Conservation (phyloP, 2,329 filamentous ascomycete species). For the Fusarium decemcellulare region DNA sequence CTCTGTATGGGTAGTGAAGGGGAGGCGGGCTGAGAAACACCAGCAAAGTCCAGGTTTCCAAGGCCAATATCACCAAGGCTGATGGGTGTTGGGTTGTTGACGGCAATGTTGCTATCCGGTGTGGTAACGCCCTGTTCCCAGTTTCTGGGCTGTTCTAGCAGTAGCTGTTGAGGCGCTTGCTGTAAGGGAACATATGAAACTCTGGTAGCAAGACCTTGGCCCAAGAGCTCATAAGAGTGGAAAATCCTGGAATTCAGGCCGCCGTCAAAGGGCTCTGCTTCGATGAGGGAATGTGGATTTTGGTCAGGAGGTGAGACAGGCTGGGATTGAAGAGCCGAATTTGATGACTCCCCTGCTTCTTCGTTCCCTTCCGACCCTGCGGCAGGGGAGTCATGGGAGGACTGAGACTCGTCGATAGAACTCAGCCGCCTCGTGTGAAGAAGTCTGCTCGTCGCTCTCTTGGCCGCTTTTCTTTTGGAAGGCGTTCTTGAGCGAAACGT, state of each 20-base stretch:
- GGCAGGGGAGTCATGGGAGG: background rate
- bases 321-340: background rate
- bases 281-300: background rate
- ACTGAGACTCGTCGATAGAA: background rate
- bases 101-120: background rate
- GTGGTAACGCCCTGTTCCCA: background rate
- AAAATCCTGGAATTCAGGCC: conserved; percentile 34
- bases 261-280: conserved; percentile 15
- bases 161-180: background rate
- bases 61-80: background rate
- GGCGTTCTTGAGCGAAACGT: conserved; percentile 29
- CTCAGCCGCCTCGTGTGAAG: conserved; percentile 5
- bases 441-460: conserved; percentile 11
- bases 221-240: conserved; percentile 37
- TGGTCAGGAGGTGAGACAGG: background rate
- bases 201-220: conserved; percentile 30
- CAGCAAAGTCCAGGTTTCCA: background rate
- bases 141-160: background rate
- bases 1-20: conserved; percentile 5
- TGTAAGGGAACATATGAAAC: conserved; percentile 7
- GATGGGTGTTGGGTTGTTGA: conserved; percentile 1
- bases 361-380: background rate
- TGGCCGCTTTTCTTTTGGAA: conserved; percentile 20
- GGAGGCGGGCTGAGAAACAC: background rate
- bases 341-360: background rate